phyloP scores from a whole-genome alignment of 192 early-diverging fungal species.

The Coemansia sp. region DNA sequence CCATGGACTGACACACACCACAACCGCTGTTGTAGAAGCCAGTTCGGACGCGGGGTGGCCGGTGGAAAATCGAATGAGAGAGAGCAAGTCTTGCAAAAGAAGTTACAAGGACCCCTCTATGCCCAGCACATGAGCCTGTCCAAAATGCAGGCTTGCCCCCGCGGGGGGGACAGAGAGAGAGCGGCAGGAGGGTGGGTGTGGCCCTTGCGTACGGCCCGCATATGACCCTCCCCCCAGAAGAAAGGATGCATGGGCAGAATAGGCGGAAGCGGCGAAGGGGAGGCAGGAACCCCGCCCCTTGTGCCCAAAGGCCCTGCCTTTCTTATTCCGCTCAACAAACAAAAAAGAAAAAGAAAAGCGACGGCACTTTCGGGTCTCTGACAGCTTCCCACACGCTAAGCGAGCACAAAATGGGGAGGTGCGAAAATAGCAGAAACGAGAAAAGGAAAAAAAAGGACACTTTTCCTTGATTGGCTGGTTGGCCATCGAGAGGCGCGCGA shows the following conservation, averaged over 20 bases:
- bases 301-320: background rate
- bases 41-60: background rate
- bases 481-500: slow-evolving; percentile 1
- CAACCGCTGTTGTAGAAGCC: background rate
- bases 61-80: slow-evolving; percentile 11
- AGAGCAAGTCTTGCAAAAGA: background rate
- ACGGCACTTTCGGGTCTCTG: slow-evolving; percentile 6
- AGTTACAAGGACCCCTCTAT: slow-evolving; percentile 6
- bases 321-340: background rate
- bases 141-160: background rate
- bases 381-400: slow-evolving; percentile 5
- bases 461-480: background rate
- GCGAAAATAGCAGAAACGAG: slow-evolving; percentile 2
- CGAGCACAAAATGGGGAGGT: background rate
- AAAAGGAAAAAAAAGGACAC: background rate
- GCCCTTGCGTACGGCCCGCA: slow-evolving; percentile 11
- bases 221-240: background rate
- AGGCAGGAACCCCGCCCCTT: background rate
- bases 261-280: background rate
- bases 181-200: background rate
- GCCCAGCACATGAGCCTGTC: background rate
- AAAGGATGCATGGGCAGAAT: slow-evolving; percentile 2
- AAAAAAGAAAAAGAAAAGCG: slow-evolving; percentile 2
- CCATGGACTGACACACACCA: slow-evolving; percentile 1
- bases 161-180: background rate